These are phyloP conservation scores for Wickerhamomyces subpelliculosus DNA, from an alignment of 805 yeast genomes.

Conservation along the genomic window DNA sequence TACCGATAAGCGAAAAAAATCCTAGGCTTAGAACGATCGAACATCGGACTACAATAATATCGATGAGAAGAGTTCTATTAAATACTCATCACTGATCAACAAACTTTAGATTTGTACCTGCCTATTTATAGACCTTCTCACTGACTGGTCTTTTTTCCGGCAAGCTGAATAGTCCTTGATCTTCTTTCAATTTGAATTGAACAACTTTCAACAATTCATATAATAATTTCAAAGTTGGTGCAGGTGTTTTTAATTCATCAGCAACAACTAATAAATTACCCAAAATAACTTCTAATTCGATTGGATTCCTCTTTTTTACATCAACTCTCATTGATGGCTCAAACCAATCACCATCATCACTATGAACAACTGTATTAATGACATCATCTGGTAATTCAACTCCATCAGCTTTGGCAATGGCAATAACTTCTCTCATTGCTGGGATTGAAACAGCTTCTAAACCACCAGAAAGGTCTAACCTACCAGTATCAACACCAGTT, in stretches of 20 bases:
- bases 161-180: constrained; percentile 35
- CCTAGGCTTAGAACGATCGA: too few relatives aligned
- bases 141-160: constrained; percentile 41
- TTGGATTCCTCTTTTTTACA: constrained; percentile 53
- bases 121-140: too few relatives aligned
- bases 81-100: too few relatives aligned
- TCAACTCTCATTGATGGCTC: constrained; percentile 74
- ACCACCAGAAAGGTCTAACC: constrained; percentile 40
- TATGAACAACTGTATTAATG: constrained; percentile 43
- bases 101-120: too few relatives aligned
- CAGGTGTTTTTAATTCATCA: constrained; percentile 32
- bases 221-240: constrained; percentile 55
- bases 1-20: too few relatives aligned
- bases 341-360: constrained; percentile 53
- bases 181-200: constrained; percentile 58
- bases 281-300: constrained; percentile 66
- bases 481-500: constrained; percentile 53
- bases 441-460: constrained; percentile 38
- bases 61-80: too few relatives aligned
- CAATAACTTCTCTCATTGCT: constrained; percentile 61
- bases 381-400: constrained; percentile 42
- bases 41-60: too few relatives aligned
- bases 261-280: constrained; percentile 58
- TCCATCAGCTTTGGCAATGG: constrained; percentile 66
- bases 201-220: constrained; percentile 54